Percentiles rank a stretch among this genome's conserved stretches.
Evolutionary conservation across 768 basidiomycete genomes (phyloP).

Genomic region (Lentinula lateritia): DNA sequence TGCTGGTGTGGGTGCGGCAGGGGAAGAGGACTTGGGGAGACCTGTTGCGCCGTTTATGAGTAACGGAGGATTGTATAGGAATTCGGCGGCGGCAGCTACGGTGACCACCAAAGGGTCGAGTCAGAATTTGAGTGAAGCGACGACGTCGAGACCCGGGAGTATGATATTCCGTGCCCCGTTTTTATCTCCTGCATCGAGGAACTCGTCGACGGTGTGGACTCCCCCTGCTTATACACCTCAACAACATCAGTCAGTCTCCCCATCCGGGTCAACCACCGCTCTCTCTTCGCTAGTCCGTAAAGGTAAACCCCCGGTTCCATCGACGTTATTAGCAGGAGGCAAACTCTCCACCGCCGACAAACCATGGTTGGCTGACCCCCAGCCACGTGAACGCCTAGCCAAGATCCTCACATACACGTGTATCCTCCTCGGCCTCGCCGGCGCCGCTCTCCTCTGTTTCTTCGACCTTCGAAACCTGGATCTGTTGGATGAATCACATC

Average conservation of each 20-base stretch:
- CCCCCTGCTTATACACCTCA: conserved; percentile 30
- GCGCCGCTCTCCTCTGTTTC: conserved; percentile 48
- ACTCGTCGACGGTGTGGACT: conserved; percentile 54
- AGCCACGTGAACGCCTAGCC: conserved; percentile 1
- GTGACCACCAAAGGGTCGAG: background rate
- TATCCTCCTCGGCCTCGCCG: conserved; percentile 49
- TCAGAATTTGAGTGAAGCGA: background rate
- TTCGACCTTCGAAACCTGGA: conserved; percentile 40
- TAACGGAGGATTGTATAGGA: conserved; percentile 13
- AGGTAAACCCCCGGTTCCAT: too few species aligned
- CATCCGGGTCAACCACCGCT: too few species aligned
- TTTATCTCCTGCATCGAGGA: conserved; percentile 66
- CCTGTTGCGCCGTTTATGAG: conserved; percentile 36
- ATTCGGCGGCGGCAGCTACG: conserved; percentile 13
- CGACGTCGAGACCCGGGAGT: conserved; percentile 31
- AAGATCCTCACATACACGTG: conserved; percentile 48
- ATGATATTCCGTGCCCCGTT: conserved; percentile 64
- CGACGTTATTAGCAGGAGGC: too few species aligned
- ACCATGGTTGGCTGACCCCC: too few species aligned
- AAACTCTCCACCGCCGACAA: too few species aligned
- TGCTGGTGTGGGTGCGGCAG: background rate
- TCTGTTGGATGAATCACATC: conserved; percentile 27
- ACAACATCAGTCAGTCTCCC: too few species aligned
- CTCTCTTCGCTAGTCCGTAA: too few species aligned
- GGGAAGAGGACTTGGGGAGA: conserved; percentile 9